Evolutionary conservation across 257 asterid genomes (phyloP).

Genomic region (Rhazya stricta): DNA sequence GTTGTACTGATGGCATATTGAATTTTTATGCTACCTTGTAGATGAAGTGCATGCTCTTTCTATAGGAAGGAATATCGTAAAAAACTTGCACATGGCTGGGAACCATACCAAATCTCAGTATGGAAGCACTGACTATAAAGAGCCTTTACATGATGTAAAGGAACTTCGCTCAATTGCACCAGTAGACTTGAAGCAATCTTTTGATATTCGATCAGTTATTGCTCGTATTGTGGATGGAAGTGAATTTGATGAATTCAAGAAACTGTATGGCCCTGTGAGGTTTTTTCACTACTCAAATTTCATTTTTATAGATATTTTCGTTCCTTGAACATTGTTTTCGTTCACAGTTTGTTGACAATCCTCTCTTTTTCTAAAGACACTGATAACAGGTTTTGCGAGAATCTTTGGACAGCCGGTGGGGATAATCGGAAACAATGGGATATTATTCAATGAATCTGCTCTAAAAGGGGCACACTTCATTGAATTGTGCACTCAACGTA

Average conservation of each 20-base stretch:
- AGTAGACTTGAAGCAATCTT: conserved; percentile 79
- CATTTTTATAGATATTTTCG: not conserved
- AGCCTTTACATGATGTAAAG: conserved; percentile 69
- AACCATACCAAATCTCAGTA: conserved; percentile 33
- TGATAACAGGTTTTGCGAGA: conserved; percentile 92
- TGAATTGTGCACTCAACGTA: conserved; percentile 86
- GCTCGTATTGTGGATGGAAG: conserved; percentile 94
- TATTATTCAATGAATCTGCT: conserved; percentile 93
- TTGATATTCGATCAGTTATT: conserved; percentile 76
- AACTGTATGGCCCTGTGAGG: conserved; percentile 97
- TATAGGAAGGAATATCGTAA: conserved; percentile 86
- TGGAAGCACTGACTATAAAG: conserved; percentile 46
- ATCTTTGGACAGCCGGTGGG: conserved; percentile 91
- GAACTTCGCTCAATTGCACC: conserved; percentile 95
- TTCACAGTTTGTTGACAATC: conserved; percentile 8
- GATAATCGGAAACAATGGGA: conserved; percentile 88
- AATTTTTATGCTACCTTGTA: conserved; percentile 33
- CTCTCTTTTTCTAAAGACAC: conserved; percentile 51
- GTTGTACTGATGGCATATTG: conserved; percentile 14
- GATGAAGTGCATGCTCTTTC: conserved; percentile 92
- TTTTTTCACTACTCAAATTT: conserved; percentile 23
- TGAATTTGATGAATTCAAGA: conserved; percentile 98
- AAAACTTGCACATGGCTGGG: conserved; percentile 86
- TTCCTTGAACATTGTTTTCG: conserved; percentile 6
- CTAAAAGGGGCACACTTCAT: conserved; percentile 94